phyloP scores from a whole-genome alignment of 805 yeast genomes.

The Yarrowia sp. region DNA sequence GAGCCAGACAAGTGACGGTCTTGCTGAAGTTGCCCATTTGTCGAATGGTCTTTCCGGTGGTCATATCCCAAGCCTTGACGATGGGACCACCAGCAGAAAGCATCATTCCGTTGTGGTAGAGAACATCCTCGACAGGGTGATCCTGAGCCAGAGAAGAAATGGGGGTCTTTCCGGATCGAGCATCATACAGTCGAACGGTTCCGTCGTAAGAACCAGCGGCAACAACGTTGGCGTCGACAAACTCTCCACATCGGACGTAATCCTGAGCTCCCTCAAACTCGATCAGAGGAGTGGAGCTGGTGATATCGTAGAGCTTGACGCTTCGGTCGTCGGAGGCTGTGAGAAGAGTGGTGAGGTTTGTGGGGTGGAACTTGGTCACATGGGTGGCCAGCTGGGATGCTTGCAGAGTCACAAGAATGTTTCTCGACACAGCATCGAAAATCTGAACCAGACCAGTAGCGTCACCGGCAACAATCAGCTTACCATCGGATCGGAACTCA shows the following conservation, averaged over 20 bases:
- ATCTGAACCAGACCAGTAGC: constrained; percentile 91
- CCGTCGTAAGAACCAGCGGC: constrained; percentile 96
- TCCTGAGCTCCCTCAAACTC: constrained; percentile 77
- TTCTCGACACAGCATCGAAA: constrained; percentile 79
- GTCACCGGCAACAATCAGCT: constrained; percentile 88
- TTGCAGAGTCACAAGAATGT: constrained; percentile 71
- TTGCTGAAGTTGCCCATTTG: constrained; percentile 87
- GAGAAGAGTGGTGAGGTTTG: constrained; percentile 66
- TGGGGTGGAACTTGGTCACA: constrained; percentile 88
- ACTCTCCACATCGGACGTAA: constrained; percentile 78
- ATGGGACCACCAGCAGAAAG: constrained; percentile 79
- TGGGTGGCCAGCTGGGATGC: constrained; percentile 89
- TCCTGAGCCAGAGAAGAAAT: constrained; percentile 67
- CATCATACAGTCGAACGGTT: constrained; percentile 74
- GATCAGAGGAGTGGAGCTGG: constrained; percentile 70
- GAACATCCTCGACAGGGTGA: constrained; percentile 81
- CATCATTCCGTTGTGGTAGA: constrained; percentile 72
- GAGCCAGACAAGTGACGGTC: constrained; percentile 81
- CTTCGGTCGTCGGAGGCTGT: constrained; percentile 91
- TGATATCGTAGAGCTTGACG: constrained; percentile 85
- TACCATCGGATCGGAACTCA: constrained; percentile 88
- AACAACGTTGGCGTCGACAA: constrained; percentile 77
- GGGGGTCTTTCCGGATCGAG: constrained; percentile 56
- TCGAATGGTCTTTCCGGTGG: constrained; percentile 67
- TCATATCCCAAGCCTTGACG: constrained; percentile 88